Conservation (phyloP, 176 grass and related monocot species). For the Saccharum officinarum region DNA sequence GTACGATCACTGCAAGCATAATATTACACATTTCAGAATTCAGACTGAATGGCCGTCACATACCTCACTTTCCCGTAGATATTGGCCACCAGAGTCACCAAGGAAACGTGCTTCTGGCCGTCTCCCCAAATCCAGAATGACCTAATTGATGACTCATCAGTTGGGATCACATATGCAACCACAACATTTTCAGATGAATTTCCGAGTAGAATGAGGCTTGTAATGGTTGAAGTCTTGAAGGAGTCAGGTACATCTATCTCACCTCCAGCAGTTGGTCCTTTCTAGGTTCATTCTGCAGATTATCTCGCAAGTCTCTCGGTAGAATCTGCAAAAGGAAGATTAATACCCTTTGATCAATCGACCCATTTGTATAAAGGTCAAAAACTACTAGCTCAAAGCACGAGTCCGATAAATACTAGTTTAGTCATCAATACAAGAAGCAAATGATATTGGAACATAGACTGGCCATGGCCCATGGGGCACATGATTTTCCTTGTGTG, state of each 20-base stretch:
- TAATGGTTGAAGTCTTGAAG: background rate
- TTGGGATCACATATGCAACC: background rate
- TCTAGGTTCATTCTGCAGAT: conserved; percentile 86
- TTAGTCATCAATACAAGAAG: too few relatives aligned
- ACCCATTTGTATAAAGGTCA: background rate
- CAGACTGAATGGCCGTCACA: background rate
- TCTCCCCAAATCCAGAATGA: conserved; percentile 93
- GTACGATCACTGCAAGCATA: background rate
- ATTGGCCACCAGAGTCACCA: conserved; percentile 76
- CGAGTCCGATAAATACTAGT: too few relatives aligned
- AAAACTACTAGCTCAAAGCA: too few relatives aligned
- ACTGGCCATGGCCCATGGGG: too few relatives aligned
- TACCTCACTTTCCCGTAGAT: conserved; percentile 89
- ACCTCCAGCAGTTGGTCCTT: conserved; percentile 89
- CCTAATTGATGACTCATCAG: conserved; percentile 45
- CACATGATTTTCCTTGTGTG: too few relatives aligned
- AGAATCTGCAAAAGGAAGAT: conserved; percentile 67
- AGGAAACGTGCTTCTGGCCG: conserved; percentile 94
- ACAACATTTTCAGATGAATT: background rate
- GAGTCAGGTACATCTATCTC: conserved; percentile 16
- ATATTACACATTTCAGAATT: background rate
- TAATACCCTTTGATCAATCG: background rate
- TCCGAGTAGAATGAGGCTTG: background rate
- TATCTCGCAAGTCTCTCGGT: conserved; percentile 71
- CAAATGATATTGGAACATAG: too few relatives aligned